Evolutionary conservation across 176 grass and related monocot genomes (phyloP).

Genomic region (Musa schizocarpa): DNA sequence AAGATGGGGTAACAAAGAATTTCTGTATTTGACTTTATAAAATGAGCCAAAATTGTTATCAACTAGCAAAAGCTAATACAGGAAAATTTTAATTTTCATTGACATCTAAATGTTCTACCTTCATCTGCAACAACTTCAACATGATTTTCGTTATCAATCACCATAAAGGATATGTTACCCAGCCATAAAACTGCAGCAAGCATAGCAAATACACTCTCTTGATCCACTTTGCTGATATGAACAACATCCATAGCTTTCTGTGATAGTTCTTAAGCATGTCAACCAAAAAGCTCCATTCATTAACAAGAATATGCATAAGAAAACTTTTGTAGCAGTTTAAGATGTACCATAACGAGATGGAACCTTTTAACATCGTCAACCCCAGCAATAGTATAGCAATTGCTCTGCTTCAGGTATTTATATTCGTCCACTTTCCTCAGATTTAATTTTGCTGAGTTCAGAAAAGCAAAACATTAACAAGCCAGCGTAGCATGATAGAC

Average conservation of each 20-base stretch:
- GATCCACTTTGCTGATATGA: conserved; percentile 93
- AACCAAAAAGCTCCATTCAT: background rate
- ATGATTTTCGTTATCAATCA: conserved; percentile 96
- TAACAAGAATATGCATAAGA: conserved; percentile 16
- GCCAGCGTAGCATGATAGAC: background rate
- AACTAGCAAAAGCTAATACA: background rate
- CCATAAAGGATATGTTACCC: conserved; percentile 79
- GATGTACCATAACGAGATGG: conserved; percentile 49
- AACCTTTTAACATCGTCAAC: conserved; percentile 98
- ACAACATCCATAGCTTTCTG: conserved; percentile 95
- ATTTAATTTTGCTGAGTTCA: conserved; percentile 79
- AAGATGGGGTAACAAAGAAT: background rate
- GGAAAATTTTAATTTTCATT: background rate
- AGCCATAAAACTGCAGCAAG: conserved; percentile 85
- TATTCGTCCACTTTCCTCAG: conserved; percentile 84
- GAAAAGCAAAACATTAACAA: conserved; percentile 24
- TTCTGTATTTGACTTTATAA: background rate
- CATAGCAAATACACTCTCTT: conserved; percentile 84
- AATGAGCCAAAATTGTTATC: background rate
- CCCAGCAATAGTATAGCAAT: conserved; percentile 74
- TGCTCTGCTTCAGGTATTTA: conserved; percentile 97
- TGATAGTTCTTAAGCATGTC: conserved; percentile 17
- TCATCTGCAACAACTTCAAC: conserved; percentile 83
- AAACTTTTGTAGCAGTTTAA: conserved; percentile 2
- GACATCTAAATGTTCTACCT: conserved; percentile 35